Evolutionary conservation across 352 stramenopile species (phyloP), one percentile per base, ranked within the genome.

Genomic region (Phytophthora fragariae): DNA sequence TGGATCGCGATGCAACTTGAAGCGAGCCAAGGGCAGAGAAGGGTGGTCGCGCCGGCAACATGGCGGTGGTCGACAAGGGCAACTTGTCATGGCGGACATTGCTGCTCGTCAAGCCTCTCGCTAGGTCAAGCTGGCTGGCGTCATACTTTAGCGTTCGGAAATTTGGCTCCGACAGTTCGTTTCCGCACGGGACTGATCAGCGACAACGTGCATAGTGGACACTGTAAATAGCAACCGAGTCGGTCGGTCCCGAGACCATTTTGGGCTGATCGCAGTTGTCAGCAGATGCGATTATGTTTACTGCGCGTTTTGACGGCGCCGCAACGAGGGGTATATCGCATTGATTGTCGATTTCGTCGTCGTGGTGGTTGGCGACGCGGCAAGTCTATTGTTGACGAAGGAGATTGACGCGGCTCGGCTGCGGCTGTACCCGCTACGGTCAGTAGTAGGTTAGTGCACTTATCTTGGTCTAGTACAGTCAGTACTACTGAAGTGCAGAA

Each of bases 1-100:
- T 49, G 17, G 62, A 72, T 72, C 50, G 54, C 53, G 55, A 57
- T 44, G 44, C 37, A 72, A 63, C 14, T 73, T 73, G 66, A 73
- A 73, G 60, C 53, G 41, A 17, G 41, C 14, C 41, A 5, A 52
- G 57, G 33, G 54, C 54, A 62, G 44, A 63, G 35, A 73, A 61
- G 62, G 27, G 47, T 46, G 41, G 15, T n/a, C 41, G 12, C 12
- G 33, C 33, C 33, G 33, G 35, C 35, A 41, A 41, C 35, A 27
- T 27, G 24, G 24, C 24, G 24, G 24, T 27, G 24, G 24, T 27
- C 24, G 1, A 27, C 24, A 27, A 27, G 24, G 24, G 24, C 24
- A 27, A 27, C 24, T 41, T 41, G 35, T 11, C 9, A 41, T 11
- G 7, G 8, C 12, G 35, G 35, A 11, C 35, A 41, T 11, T 41